phyloP scores from a whole-genome alignment of 768 basidiomycete genomes.

The Russula olivacea region DNA sequence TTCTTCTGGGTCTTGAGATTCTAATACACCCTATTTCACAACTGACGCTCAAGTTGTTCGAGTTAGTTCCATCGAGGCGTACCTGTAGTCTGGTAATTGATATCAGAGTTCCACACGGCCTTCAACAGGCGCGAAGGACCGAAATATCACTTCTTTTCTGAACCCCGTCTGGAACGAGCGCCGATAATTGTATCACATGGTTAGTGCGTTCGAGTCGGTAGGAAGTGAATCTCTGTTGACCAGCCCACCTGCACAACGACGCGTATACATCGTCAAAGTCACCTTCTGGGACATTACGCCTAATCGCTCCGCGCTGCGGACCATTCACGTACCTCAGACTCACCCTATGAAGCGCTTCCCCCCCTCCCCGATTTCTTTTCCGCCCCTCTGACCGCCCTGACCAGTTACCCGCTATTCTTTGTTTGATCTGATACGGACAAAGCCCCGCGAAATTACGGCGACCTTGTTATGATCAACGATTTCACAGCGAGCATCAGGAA shows the following conservation, averaged over 20 bases:
- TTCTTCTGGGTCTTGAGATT: background rate
- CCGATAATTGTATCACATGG: background rate
- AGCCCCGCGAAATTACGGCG: slow-evolving; percentile 28
- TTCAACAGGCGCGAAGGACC: background rate
- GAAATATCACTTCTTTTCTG: background rate
- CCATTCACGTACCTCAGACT: background rate
- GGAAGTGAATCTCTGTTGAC: background rate
- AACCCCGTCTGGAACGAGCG: background rate
- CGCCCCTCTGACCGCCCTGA: slow-evolving; percentile 28
- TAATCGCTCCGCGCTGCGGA: background rate
- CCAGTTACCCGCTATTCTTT: slow-evolving; percentile 9
- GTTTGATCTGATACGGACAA: slow-evolving; percentile 14
- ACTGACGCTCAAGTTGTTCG: background rate
- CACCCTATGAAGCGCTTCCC: no score
- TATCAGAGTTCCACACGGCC: slow-evolving; percentile 27
- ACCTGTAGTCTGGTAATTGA: slow-evolving; percentile 25
- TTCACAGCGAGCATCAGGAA: slow-evolving; percentile 32
- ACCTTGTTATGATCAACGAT: slow-evolving; percentile 32
- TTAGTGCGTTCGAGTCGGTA: background rate
- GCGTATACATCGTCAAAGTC: background rate
- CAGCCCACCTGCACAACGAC: background rate
- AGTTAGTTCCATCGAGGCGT: slow-evolving; percentile 1
- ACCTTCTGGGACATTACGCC: background rate
- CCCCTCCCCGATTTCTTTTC: slow-evolving; percentile 16
- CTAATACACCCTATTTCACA: background rate